Evolutionary conservation across 305 asterid species (phyloP), one percentile per base, ranked within the genome.

Genomic region (Petunia hybrid): DNA sequence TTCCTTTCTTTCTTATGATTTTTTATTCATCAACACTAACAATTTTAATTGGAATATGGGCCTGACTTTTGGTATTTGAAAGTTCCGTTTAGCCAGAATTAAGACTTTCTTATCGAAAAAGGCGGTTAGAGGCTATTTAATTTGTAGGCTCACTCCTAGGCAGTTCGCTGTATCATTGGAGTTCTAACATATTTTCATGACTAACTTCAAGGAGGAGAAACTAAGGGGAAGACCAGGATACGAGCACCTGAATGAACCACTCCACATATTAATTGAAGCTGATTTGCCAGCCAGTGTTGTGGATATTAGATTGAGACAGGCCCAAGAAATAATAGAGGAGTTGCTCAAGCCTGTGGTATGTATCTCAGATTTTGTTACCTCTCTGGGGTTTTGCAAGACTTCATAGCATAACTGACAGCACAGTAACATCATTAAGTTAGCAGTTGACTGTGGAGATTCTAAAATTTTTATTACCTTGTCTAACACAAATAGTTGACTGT

Each of bases 261-360:
- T 93, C 83, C 98, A 93, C 82, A 90, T 93, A 75, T 88, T 93
- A 81, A 92, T 93, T 63, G 98, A 93, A 90, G 98, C 98, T 64
- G 97, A 93, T 89, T 88, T 93, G 82, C 98, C 98, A 8, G 91
- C 97, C 79, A 90, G 82, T 71, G 42, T 93, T 53, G 89, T 93
- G 73, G 98, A 93, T 80, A 87, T 89, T 75, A 90, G 88, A 84
- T 90, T 93, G 76, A 87, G 91, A 86, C 97, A 93, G 83, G 97
- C 97, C 35, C 94, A 91, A 82, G 97, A 90, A 80, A 91, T 91
- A 66, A 90, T 93, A 40, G 97, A 89, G 83, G 97, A 93, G 85
- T 84, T 93, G 89, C 89, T 93, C 82, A 93, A 93, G 90, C 97
- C 97, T 5, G 95, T 93, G 97, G 95, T 93, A 87, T 12, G 84